Percentiles rank a stretch among this genome's conserved stretches.
Evolutionary conservation across 1,284 basidiomycete genomes (phyloP).

Genomic region (Hemileia vastatrix): DNA sequence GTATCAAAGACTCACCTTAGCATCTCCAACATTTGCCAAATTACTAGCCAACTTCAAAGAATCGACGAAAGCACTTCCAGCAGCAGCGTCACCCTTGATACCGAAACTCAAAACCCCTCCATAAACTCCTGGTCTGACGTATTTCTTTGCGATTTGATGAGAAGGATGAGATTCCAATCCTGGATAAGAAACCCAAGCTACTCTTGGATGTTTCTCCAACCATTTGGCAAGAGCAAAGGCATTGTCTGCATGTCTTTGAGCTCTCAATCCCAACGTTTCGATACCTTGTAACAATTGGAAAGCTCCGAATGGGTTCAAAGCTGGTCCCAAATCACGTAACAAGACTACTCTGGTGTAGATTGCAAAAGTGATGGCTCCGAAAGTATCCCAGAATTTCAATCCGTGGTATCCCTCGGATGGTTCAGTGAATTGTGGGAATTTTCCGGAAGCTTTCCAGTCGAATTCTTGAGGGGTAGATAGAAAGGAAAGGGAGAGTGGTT

Average conservation of each 20-base stretch:
- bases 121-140: constrained; percentile 47
- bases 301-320: constrained; percentile 67
- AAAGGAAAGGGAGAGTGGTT: not conserved
- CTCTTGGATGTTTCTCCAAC: constrained; percentile 60
- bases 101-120: constrained; percentile 77
- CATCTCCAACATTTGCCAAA: constrained; percentile 59
- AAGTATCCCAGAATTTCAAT: constrained; percentile 52
- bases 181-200: constrained; percentile 73
- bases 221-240: constrained; percentile 63
- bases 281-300: constrained; percentile 76
- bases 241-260: constrained; percentile 65
- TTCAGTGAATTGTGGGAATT: constrained; percentile 71
- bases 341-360: constrained; percentile 64
- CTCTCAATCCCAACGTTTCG: constrained; percentile 72
- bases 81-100: constrained; percentile 56
- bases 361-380: constrained; percentile 62
- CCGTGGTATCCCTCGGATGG: constrained; percentile 79
- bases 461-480: no score
- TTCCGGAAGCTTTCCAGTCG: constrained; percentile 66
- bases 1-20: not conserved
- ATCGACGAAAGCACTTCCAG: constrained; percentile 63
- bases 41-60: constrained; percentile 63
- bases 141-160: constrained; percentile 54
- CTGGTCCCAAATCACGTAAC: constrained; percentile 66
- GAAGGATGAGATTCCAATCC: constrained; percentile 60